Percentiles rank a stretch among this genome's conserved stretches.
Conservation (phyloP, 179 eudicot species). For the Sideroxylon spinosum region DNA sequence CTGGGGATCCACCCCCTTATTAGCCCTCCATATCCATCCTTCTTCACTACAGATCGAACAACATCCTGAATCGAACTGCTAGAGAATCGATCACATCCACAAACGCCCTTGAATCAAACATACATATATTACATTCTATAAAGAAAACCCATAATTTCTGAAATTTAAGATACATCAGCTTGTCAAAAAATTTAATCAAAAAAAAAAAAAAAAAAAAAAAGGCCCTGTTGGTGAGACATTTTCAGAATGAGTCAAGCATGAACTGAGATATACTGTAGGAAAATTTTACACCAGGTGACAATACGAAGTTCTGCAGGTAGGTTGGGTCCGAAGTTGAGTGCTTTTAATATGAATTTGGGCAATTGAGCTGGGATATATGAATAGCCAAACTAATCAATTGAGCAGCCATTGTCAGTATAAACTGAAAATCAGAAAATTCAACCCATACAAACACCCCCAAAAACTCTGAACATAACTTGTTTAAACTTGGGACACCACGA, state of each 20-base stretch:
- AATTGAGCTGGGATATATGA: background rate
- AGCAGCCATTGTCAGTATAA: background rate
- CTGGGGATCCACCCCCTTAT: conserved; percentile 85
- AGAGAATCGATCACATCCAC: conserved; percentile 82
- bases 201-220: no score
- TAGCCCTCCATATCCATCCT: conserved; percentile 73
- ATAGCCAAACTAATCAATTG: background rate
- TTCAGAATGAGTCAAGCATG: no score
- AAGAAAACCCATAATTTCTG: background rate
- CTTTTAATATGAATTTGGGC: background rate
- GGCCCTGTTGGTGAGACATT: no score
- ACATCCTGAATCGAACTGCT: conserved; percentile 64
- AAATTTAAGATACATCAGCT: no score
- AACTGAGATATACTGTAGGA: no score
- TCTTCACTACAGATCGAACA: conserved; percentile 46
- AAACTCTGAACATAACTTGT: background rate
- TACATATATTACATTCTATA: background rate
- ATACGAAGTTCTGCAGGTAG: no score
- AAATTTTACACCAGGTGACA: no score
- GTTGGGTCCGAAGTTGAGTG: no score
- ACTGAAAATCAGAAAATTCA: background rate
- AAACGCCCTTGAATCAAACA: conserved; percentile 49
- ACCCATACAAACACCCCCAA: background rate
- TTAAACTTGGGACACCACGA: background rate
- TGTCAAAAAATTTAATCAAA: no score